These are phyloP conservation scores for Botrytis medusae DNA, from an alignment of 2,329 filamentous ascomycete genomes.

Conservation along the genomic window DNA sequence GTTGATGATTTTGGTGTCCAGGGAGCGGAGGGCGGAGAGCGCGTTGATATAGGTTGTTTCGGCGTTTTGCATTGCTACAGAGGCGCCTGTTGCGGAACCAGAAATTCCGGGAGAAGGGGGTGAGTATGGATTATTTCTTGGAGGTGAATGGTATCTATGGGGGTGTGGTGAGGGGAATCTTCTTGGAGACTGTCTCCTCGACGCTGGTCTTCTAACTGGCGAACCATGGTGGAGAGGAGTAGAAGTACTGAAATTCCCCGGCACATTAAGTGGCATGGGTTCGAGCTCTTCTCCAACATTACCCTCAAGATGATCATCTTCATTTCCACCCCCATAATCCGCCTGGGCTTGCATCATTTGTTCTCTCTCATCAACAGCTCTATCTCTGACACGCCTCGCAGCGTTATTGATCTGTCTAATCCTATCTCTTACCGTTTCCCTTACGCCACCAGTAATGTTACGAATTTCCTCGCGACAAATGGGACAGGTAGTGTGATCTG, in stretches of 20 bases:
- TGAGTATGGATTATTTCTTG: not conserved
- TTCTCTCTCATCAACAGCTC: not conserved
- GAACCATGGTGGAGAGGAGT: not conserved
- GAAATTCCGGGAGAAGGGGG: not conserved
- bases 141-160: too few relatives aligned
- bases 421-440: not conserved
- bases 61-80: not conserved
- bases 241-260: not conserved
- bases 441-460: not conserved
- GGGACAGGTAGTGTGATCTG: not conserved
- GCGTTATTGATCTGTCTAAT: not conserved
- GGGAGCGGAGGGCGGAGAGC: not conserved
- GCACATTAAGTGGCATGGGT: not conserved
- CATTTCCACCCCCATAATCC: not conserved
- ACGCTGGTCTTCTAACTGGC: too few relatives aligned
- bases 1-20: not conserved
- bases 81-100: not conserved
- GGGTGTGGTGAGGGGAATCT: not conserved
- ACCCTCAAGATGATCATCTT: too few relatives aligned
- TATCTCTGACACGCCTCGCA: not conserved
- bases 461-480: not conserved
- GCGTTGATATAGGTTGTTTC: not conserved
- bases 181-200: not conserved
- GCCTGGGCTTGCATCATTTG: constrained; percentile 4
- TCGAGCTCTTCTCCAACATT: not conserved